Percentiles rank a stretch among this genome's conserved stretches.
Conservation (phyloP, 257 asterid genomes). For the Salvia hispanica region DNA sequence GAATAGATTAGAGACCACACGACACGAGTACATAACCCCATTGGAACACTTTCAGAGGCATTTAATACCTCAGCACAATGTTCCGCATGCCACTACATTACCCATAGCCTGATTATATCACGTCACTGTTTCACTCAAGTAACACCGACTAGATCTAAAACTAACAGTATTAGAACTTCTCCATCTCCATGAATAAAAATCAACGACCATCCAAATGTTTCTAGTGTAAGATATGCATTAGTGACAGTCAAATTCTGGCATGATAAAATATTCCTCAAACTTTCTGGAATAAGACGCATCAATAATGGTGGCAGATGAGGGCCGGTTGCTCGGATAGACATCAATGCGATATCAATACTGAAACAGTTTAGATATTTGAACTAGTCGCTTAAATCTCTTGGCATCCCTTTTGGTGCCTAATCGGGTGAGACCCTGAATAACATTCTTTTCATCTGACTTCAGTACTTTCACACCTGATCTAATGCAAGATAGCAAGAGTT, state of each 20-base stretch:
- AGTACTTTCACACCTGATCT: constrained; percentile 54
- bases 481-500: constrained; percentile 60
- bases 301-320: constrained; percentile 18
- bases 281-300: background rate
- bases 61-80: constrained; percentile 23
- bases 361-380: constrained; percentile 52
- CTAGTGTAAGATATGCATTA: background rate
- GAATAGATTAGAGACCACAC: background rate
- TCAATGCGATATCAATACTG: constrained; percentile 28
- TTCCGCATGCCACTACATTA: constrained; percentile 8
- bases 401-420: constrained; percentile 43
- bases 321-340: constrained; percentile 11
- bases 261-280: background rate
- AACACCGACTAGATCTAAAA: background rate
- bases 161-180: background rate
- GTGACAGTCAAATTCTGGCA: background rate
- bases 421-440: constrained; percentile 55
- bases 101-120: constrained; percentile 9
- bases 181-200: background rate
- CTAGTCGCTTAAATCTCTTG: constrained; percentile 43
- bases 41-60: background rate
- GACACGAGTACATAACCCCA: background rate
- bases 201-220: constrained; percentile 8
- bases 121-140: constrained; percentile 16
- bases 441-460: constrained; percentile 56